Percentiles rank a stretch among this genome's conserved stretches.
These are phyloP conservation scores for Dictyophora rubrovolvata DNA, from an alignment of 768 basidiomycete species.

Conservation along the genomic window DNA sequence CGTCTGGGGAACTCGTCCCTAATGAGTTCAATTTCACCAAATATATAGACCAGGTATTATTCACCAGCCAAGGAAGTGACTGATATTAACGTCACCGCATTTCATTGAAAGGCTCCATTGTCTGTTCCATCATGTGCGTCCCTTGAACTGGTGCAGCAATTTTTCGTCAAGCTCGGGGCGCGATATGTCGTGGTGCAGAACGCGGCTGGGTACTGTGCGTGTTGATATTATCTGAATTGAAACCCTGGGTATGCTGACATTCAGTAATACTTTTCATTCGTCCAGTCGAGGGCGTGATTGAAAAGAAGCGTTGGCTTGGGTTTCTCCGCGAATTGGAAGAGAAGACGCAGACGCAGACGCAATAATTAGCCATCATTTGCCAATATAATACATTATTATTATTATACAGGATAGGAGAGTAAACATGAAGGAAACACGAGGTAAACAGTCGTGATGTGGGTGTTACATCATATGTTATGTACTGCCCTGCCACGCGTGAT, in stretches of 20 bases:
- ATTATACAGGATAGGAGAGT: background rate
- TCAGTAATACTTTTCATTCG: background rate
- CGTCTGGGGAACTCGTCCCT: conserved; percentile 8
- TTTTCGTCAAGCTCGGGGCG: conserved; percentile 90
- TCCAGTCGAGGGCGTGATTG: conserved; percentile 79
- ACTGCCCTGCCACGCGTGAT: conserved; percentile 5
- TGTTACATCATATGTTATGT: background rate
- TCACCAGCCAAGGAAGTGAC: background rate
- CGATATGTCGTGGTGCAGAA: conserved; percentile 83
- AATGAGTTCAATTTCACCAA: conserved; percentile 74
- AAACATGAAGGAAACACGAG: background rate
- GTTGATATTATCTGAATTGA: conserved; percentile 4
- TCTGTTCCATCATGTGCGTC: conserved; percentile 78
- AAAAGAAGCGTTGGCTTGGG: conserved; percentile 90
- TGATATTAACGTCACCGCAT: background rate
- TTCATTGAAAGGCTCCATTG: conserved; percentile 59
- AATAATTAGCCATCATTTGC: background rate
- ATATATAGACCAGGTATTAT: conserved; percentile 72
- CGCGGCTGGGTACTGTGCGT: conserved; percentile 69
- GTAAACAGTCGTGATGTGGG: background rate
- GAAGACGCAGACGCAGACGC: background rate
- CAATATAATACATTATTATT: background rate
- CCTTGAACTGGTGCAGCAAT: conserved; percentile 84
- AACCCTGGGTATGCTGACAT: background rate
- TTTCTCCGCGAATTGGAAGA: conserved; percentile 73